Evolutionary conservation across 2,329 filamentous ascomycete species (phyloP), one percentile per base, ranked within the genome.

Genomic region (Remersonia thermophila): DNA sequence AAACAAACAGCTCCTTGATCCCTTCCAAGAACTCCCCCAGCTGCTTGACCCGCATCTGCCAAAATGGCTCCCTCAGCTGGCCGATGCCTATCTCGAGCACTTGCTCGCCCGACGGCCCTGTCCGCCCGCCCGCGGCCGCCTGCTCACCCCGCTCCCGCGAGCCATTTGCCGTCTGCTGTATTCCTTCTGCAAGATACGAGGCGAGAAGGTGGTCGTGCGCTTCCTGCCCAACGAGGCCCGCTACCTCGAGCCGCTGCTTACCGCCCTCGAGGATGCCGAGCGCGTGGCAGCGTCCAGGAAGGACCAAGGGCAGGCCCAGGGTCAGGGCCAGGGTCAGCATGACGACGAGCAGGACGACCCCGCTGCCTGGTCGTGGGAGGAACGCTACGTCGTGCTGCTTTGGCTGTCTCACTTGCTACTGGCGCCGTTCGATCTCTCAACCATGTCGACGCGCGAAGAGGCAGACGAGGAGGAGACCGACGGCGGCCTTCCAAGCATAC

Each of bases 21-120:
- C 82, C 2, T 98, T 96, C 49, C 89, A 96, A 66, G 87, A 95
- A 64, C 80, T 93, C 46, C 91, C 91, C 13, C 91, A 98, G 56
- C 70, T 96, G 27, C 71, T 98, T 17, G 91, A 98, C 59, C 75
- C 84, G 8, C 73, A 89, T 56, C 68, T 98, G 29, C 77, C 81
- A 34, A 69, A 62, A 44, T 77, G 93, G 57, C 66, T 96, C 33
- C 80, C 83, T 16, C 63, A 73, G 28, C 66, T 96, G 26, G 77
- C 84, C 17, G 70, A 79, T 50, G 80, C 83, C 13, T 93, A 89
- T 50, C 62, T 94, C 14, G 71, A 75, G 36, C 77, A 75, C 49
- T 60, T 86, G 7, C 62, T 62, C 44, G 59, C 56, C 33, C 56
- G 60, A 53, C 61, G 55, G 47, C 55, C 55, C 41, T 60, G 51